A percentile compares a stretch with the other conserved stretches of the same genome.
phyloP scores from a whole-genome alignment of 176 grass and related monocot genomes.

The Aegilops bicornis region DNA sequence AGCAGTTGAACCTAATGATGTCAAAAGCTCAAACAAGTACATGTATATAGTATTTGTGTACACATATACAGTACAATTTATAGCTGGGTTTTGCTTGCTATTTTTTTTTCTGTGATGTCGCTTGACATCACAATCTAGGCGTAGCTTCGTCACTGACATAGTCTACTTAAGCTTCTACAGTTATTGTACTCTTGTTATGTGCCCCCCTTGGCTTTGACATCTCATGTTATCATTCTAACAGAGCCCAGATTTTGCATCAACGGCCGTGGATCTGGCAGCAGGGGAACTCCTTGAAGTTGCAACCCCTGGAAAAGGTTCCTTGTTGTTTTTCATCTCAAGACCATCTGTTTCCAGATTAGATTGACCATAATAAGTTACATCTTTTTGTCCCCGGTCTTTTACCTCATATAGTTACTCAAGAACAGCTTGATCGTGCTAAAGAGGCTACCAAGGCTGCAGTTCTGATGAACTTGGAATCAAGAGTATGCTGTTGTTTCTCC shows the following conservation, averaged over 20 bases:
- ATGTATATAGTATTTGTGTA: not conserved
- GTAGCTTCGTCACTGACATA: not conserved
- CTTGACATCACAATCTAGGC: not conserved
- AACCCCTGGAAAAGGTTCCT: constrained; percentile 74
- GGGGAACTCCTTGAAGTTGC: constrained; percentile 78
- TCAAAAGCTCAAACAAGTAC: not conserved
- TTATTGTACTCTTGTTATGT: not conserved
- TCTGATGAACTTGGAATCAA: constrained; percentile 93
- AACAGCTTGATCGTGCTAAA: constrained; percentile 84
- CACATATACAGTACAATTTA: not conserved
- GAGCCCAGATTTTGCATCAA: constrained; percentile 59
- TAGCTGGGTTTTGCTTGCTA: not conserved
- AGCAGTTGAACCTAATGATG: not conserved
- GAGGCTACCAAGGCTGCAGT: constrained; percentile 79
- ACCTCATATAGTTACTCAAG: constrained; percentile 65
- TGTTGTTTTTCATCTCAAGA: constrained; percentile 8
- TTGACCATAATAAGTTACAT: constrained; percentile 21
- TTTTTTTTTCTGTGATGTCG: not conserved
- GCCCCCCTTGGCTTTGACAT: constrained; percentile 16
- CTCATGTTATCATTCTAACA: constrained; percentile 32
- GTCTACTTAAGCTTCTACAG: not conserved
- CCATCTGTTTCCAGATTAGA: not conserved
- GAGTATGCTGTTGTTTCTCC: constrained; percentile 40
- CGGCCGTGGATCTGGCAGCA: constrained; percentile 74
- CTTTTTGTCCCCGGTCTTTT: not conserved